Conservation (phyloP, 164 flowering plant species). For the Annona squamosa region DNA sequence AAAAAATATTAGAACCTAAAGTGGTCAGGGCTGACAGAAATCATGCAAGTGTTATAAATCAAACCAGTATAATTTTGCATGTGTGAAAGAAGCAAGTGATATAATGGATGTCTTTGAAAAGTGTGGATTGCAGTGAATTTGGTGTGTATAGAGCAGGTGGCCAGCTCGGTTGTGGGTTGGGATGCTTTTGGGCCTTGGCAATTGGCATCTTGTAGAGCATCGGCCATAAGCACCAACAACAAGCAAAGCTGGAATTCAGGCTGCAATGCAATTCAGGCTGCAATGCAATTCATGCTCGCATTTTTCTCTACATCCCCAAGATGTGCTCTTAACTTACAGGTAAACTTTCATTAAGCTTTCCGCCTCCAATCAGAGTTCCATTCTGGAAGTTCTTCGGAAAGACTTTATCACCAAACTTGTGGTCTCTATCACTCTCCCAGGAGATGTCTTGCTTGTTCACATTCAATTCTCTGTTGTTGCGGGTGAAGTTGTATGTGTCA, state of each 20-base stretch:
- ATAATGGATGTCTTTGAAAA: no score
- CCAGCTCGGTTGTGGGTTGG: not conserved
- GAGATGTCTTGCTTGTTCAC: slow-evolving; percentile 73
- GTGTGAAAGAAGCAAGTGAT: no score
- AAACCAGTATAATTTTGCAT: no score
- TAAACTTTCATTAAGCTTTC: slow-evolving; percentile 28
- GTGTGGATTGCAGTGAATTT: not conserved
- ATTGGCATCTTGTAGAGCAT: not conserved
- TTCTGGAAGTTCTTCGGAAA: slow-evolving; percentile 78
- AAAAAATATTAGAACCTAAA: not conserved
- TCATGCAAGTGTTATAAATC: no score
- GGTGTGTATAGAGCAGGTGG: not conserved
- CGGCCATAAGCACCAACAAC: not conserved
- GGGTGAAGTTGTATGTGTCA: slow-evolving; percentile 72
- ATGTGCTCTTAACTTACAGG: slow-evolving; percentile 46
- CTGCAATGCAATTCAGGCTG: not conserved
- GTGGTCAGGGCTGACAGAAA: not conserved
- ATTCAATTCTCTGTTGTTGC: slow-evolving; percentile 24
- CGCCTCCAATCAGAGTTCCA: slow-evolving; percentile 66
- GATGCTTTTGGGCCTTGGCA: not conserved
- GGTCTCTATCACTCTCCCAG: slow-evolving; percentile 91
- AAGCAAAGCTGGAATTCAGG: not conserved
- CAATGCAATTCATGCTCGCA: not conserved
- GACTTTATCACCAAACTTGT: slow-evolving; percentile 76
- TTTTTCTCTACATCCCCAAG: not conserved